phyloP scores from a whole-genome alignment of 345 rosid genomes.

The Odontarrhena argentea region DNA sequence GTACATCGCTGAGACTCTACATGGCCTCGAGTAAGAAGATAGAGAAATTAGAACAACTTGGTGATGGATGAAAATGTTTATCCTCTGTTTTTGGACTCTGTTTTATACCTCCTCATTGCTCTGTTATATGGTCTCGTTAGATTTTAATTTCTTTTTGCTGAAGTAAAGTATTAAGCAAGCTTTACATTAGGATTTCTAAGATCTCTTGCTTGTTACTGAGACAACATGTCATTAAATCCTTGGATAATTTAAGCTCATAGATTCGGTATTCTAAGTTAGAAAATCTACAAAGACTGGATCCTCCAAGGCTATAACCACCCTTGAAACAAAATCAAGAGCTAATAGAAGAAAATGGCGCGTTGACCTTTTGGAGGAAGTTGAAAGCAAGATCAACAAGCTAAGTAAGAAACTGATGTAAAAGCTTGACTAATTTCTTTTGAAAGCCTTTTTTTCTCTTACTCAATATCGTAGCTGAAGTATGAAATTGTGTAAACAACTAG shows the following conservation, averaged over 20 bases:
- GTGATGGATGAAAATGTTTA: not conserved
- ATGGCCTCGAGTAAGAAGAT: not conserved
- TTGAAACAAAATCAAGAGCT: no score
- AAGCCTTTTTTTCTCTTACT: not conserved
- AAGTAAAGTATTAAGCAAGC: not conserved
- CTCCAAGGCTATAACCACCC: no score
- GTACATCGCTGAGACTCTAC: not conserved
- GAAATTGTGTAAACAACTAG: not conserved
- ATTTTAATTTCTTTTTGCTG: not conserved
- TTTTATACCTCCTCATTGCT: not conserved
- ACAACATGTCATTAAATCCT: not conserved
- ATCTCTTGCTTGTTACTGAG: not conserved
- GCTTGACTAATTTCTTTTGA: not conserved
- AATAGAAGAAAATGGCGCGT: not conserved
- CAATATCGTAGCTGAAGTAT: conserved; percentile 1
- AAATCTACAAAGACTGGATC: no score
- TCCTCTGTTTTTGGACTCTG: not conserved
- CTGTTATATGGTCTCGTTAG: not conserved
- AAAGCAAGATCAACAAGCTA: not conserved
- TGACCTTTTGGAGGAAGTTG: not conserved
- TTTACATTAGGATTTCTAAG: not conserved
- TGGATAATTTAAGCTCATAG: not conserved
- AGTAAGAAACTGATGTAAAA: not conserved
- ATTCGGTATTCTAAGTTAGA: not conserved
- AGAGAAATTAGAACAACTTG: not conserved